phyloP scores from a whole-genome alignment of 2,329 filamentous ascomycete species.

The Arachnopeziza araneosa region DNA sequence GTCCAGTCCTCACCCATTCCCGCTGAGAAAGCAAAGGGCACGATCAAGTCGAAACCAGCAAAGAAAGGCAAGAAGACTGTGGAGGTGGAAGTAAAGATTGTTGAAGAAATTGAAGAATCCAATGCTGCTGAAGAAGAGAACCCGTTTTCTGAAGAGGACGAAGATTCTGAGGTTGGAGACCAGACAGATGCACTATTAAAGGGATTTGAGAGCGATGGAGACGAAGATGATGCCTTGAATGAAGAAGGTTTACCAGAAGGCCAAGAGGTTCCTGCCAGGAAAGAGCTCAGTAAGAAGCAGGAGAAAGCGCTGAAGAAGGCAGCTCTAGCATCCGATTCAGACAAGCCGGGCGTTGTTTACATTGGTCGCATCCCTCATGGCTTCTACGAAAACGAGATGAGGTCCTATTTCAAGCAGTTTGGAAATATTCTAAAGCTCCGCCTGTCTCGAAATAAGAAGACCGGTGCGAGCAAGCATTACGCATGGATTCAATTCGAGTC shows the following conservation, averaged over 20 bases:
- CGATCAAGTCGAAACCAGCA: slow-evolving; percentile 12
- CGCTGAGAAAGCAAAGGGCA: slow-evolving; percentile 27
- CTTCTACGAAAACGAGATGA: slow-evolving; percentile 97
- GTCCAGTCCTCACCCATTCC: not conserved
- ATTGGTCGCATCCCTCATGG: slow-evolving; percentile 87
- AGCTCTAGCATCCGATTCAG: slow-evolving; percentile 36
- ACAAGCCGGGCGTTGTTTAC: slow-evolving; percentile 75
- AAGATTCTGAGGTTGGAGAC: slow-evolving; percentile 38
- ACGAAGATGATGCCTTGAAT: slow-evolving; percentile 36
- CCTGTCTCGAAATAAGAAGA: slow-evolving; percentile 86
- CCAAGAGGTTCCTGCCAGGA: slow-evolving; percentile 36
- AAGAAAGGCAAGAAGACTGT: slow-evolving; percentile 15
- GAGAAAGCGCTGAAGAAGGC: slow-evolving; percentile 43
- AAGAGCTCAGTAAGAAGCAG: slow-evolving; percentile 39
- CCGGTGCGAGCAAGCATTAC: slow-evolving; percentile 86
- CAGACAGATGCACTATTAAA: slow-evolving; percentile 48
- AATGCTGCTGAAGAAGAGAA: slow-evolving; percentile 2
- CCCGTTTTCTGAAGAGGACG: slow-evolving; percentile 6
- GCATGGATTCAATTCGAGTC: slow-evolving; percentile 86
- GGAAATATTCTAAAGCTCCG: slow-evolving; percentile 72
- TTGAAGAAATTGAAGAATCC: not conserved
- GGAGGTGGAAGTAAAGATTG: slow-evolving; percentile 1
- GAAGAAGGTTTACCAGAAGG: slow-evolving; percentile 39
- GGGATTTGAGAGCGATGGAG: slow-evolving; percentile 50
- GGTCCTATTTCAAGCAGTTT: slow-evolving; percentile 89